Conservation (phyloP, 2,329 filamentous ascomycete genomes). For the Akanthomyces dipterigenus region DNA sequence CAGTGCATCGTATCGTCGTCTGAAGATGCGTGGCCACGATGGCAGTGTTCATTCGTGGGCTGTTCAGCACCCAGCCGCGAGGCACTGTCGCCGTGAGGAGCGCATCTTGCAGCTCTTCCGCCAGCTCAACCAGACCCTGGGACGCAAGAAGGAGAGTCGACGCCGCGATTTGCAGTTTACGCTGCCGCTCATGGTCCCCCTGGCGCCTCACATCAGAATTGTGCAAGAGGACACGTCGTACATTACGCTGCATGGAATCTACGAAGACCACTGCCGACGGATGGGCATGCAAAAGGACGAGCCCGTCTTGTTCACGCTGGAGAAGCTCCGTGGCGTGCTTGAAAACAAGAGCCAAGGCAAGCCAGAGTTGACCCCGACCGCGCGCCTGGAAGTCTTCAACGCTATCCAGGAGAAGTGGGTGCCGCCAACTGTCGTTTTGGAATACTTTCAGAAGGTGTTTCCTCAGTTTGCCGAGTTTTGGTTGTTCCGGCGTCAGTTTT, state of each 20-base stretch:
- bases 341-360: constrained; percentile 61
- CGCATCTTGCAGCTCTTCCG: constrained; percentile 93
- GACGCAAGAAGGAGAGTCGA: constrained; percentile 90
- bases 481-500: constrained; percentile 96
- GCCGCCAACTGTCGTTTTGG: constrained; percentile 69
- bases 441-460: constrained; percentile 86
- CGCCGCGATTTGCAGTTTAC: constrained; percentile 94
- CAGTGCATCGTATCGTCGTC: constrained; percentile 81
- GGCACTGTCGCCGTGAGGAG: constrained; percentile 90
- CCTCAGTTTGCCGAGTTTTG: constrained; percentile 91
- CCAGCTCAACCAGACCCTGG: constrained; percentile 88
- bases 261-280: constrained; percentile 90
- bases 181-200: constrained; percentile 87
- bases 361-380: constrained; percentile 61
- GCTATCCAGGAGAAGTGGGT: constrained; percentile 94
- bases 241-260: constrained; percentile 88
- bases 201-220: constrained; percentile 90
- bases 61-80: constrained; percentile 88
- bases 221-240: constrained; percentile 94
- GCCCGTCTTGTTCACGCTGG: constrained; percentile 89
- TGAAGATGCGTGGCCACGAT: constrained; percentile 96
- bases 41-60: constrained; percentile 96
- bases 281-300: constrained; percentile 89
- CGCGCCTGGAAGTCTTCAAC: constrained; percentile 84
- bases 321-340: constrained; percentile 74